Evolutionary conservation across 352 stramenopile genomes (phyloP).

Genomic region (Phytophthora syringae): DNA sequence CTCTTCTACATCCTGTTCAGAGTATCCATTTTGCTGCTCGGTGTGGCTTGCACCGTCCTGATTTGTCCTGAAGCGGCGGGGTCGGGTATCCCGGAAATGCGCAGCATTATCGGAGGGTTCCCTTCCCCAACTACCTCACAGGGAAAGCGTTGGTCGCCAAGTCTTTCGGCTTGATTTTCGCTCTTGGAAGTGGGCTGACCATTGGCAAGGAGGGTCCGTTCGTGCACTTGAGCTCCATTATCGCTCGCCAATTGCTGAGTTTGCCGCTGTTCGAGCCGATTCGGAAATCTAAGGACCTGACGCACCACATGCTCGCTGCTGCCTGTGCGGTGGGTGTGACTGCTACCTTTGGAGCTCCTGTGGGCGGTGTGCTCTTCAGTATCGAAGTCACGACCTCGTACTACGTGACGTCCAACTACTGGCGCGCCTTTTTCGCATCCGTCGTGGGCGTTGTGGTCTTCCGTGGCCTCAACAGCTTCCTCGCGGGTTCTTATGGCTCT

Average conservation of each 20-base stretch:
- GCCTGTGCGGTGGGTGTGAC: conserved; percentile 82
- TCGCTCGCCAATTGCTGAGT: conserved; percentile 66
- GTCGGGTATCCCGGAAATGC: conserved; percentile 84
- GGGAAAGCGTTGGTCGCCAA: conserved; percentile 68
- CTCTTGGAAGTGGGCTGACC: conserved; percentile 68
- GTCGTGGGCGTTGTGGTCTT: conserved; percentile 89
- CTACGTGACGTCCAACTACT: conserved; percentile 92
- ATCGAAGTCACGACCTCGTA: conserved; percentile 88
- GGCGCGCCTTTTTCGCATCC: conserved; percentile 90
- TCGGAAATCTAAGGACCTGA: conserved; percentile 60
- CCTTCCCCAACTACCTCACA: conserved; percentile 71
- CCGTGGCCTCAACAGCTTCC: conserved; percentile 67
- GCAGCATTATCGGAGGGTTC: conserved; percentile 77
- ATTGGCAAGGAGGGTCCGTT: conserved; percentile 87
- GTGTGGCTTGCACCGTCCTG: conserved; percentile 62
- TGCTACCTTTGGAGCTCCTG: conserved; percentile 75
- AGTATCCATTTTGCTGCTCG: conserved; percentile 66
- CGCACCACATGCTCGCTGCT: conserved; percentile 70
- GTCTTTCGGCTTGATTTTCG: conserved; percentile 66
- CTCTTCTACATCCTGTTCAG: conserved; percentile 68
- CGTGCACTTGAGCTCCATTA: conserved; percentile 80
- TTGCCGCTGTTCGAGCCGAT: conserved; percentile 72
- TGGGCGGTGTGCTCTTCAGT: conserved; percentile 81
- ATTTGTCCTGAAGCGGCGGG: conserved; percentile 69
- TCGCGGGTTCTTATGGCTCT: conserved; percentile 64